phyloP scores from a whole-genome alignment of 2,329 filamentous ascomycete species.

The Chrysosporium keratinophilum region DNA sequence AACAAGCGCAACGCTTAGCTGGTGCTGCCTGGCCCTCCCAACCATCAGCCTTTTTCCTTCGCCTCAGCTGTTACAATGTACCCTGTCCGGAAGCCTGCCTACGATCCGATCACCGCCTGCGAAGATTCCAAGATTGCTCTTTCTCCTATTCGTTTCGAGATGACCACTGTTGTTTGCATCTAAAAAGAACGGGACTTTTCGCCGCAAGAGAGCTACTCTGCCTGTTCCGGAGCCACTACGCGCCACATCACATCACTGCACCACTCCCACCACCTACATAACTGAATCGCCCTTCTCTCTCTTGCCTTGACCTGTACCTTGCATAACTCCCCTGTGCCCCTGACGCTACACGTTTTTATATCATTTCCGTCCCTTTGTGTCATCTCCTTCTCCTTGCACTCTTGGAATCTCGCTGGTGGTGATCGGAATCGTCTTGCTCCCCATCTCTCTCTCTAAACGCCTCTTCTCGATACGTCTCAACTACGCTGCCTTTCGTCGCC shows the following conservation, averaged over 20 bases:
- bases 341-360: background rate
- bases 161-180: conserved; percentile 7
- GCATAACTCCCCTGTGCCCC: conserved; percentile 7
- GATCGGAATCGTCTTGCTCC: background rate
- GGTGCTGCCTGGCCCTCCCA: conserved; percentile 14
- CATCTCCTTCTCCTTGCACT: background rate
- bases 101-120: conserved; percentile 15
- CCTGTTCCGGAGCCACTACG: conserved; percentile 10
- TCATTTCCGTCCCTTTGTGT: background rate
- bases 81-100: conserved; percentile 6
- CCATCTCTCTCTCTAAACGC: background rate
- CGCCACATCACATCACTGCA: conserved; percentile 12
- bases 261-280: background rate
- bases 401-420: conserved; percentile 1
- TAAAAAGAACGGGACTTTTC: conserved; percentile 1
- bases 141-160: background rate
- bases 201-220: conserved; percentile 15
- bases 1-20: conserved; percentile 14
- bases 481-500: background rate
- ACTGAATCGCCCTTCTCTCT: background rate
- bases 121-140: conserved; percentile 11
- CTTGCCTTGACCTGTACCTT: conserved; percentile 12
- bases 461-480: background rate
- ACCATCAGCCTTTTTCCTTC: conserved; percentile 8
- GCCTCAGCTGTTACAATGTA: conserved; percentile 12